These are phyloP conservation scores for Ammopiptanthus mongolicus DNA, from an alignment of 306 rosid genomes.

Conservation along the genomic window DNA sequence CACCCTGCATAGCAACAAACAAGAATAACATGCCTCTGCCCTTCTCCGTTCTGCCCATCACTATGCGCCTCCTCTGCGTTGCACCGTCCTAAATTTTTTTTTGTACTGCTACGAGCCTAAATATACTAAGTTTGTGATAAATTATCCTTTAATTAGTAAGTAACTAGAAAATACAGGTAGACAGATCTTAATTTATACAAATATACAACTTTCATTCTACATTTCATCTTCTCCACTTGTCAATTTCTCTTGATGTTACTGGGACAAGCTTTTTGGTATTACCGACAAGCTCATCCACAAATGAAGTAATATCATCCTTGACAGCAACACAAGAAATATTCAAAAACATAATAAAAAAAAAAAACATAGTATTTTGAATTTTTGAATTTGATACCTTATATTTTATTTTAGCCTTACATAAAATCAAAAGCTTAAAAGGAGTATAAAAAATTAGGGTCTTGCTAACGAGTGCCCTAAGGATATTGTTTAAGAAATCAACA, in stretches of 20 bases:
- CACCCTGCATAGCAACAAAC: too few species aligned
- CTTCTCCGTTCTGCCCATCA: too few species aligned
- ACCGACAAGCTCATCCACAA: constrained; percentile 64
- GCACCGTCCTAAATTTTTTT: too few species aligned
- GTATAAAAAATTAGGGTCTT: too few species aligned
- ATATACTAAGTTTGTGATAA: neutral
- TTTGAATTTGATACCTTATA: too few species aligned
- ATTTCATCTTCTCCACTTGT: constrained; percentile 65
- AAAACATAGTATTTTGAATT: too few species aligned
- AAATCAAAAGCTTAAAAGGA: too few species aligned
- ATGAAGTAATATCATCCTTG: constrained; percentile 68
- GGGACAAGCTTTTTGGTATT: constrained; percentile 60
- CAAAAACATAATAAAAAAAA: neutral
- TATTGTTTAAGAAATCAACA: too few species aligned
- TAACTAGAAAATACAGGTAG: constrained; percentile 1
- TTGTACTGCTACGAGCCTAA: neutral
- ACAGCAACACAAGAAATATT: constrained; percentile 4
- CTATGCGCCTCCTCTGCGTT: too few species aligned
- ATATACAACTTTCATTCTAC: constrained; percentile 11
- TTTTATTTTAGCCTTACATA: too few species aligned
- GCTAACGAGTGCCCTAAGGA: too few species aligned
- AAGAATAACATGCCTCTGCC: too few species aligned
- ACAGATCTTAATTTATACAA: neutral
- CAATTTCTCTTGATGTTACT: constrained; percentile 64
- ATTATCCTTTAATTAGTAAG: neutral